These are phyloP conservation scores for Ascochyta fabae DNA, from an alignment of 2,329 filamentous ascomycete genomes.

Conservation along the genomic window DNA sequence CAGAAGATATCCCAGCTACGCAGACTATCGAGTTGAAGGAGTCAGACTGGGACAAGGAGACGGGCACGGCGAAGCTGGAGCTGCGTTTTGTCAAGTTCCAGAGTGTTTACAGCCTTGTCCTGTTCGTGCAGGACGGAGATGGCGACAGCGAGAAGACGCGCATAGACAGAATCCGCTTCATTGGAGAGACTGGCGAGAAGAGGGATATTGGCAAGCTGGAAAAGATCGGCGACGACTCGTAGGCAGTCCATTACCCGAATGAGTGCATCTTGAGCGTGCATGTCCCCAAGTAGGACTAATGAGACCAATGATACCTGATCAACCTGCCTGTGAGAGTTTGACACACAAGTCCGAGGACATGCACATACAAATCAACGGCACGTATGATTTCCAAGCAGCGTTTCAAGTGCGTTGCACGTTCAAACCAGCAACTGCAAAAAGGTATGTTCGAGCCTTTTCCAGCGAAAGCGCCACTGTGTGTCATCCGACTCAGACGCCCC, in stretches of 20 bases:
- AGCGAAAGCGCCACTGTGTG: slow-evolving; percentile 46
- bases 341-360: background rate
- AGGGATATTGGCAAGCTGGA: slow-evolving; percentile 92
- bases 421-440: background rate
- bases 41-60: slow-evolving; percentile 72
- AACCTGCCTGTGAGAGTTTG: background rate
- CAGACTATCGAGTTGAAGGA: slow-evolving; percentile 78
- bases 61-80: slow-evolving; percentile 59
- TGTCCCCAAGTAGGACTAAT: slow-evolving; percentile 4
- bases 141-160: slow-evolving; percentile 86
- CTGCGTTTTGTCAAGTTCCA: slow-evolving; percentile 98
- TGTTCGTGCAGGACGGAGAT: slow-evolving; percentile 85
- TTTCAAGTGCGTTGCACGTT: background rate
- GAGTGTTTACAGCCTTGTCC: slow-evolving; percentile 81
- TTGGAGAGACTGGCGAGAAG: slow-evolving; percentile 92
- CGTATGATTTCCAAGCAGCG: no score
- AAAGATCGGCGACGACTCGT: slow-evolving; percentile 79
- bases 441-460: slow-evolving; percentile 62
- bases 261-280: background rate
- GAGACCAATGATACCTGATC: slow-evolving; percentile 9
- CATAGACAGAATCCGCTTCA: slow-evolving; percentile 76
- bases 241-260: background rate
- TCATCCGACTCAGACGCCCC: slow-evolving; percentile 31
- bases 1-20: slow-evolving; percentile 81
- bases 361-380: background rate